Evolutionary conservation across 2,329 filamentous ascomycete species (phyloP).

Genomic region (Fusarium phyllophilum): DNA sequence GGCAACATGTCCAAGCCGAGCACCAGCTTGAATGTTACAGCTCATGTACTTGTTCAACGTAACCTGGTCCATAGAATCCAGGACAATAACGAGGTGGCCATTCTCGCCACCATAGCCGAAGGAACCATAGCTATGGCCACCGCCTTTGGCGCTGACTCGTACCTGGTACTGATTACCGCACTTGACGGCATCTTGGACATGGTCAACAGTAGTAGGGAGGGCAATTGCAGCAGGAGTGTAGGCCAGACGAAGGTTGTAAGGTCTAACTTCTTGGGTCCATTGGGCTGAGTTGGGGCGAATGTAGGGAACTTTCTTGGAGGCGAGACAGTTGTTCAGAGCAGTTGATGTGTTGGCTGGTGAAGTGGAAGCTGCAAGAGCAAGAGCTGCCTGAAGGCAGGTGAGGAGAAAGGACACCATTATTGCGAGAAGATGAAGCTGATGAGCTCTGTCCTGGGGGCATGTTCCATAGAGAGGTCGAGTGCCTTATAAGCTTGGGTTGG

Average conservation of each 20-base stretch:
- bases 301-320: constrained; percentile 34
- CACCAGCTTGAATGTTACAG: constrained; percentile 53
- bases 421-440: not conserved
- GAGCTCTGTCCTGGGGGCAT: not conserved
- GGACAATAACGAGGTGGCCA: constrained; percentile 53
- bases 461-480: fast-evolving
- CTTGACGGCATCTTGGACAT: constrained; percentile 57
- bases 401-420: constrained; percentile 10
- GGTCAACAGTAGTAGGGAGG: constrained; percentile 46
- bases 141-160: constrained; percentile 61
- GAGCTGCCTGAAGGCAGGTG: not conserved
- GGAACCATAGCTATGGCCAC: constrained; percentile 65
- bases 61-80: constrained; percentile 53
- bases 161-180: constrained; percentile 55
- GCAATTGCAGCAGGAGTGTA: constrained; percentile 48
- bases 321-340: constrained; percentile 42
- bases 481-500: not conserved
- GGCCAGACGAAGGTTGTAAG: constrained; percentile 49
- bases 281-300: constrained; percentile 26
- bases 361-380: not conserved
- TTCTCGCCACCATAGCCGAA: constrained; percentile 56
- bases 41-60: constrained; percentile 34
- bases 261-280: constrained; percentile 49
- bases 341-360: not conserved
- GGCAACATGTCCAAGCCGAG: constrained; percentile 60